Base-by-base conservation (phyloP, 1,139 yeast species). In the Suhomyces maxii region DNA sequence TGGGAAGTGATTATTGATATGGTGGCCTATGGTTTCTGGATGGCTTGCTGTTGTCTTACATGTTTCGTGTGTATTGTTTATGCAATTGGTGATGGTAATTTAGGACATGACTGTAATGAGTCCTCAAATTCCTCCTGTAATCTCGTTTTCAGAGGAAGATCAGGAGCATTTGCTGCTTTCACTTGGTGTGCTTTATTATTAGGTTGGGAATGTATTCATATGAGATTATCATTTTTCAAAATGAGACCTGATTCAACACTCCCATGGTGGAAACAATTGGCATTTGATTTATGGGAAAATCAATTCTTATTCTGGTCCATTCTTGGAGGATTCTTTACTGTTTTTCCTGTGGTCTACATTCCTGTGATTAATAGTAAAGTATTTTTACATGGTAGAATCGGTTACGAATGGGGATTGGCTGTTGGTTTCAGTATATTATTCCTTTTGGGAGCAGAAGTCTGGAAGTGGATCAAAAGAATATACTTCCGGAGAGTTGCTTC, bases 181-280 rank as follows among this genome's bases (percentile, higher is more conserved):
- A 89, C 97, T 1, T 90, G 97, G 96, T 82, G 95, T 69, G 86
- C 95, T 4, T 77, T 90, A 51, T 67, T 90, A 28, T 73, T 89
- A 47, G 96, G 96, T 2, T 89, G 96, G 96, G 96, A 89, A 67
- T 90, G 91, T 59, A 77, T 89, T 49, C 95, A 89, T 62, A 75
- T 86, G 65, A 73, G 84, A 50, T 76, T 84, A 55, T 88, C 96
- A 0, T 73, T 89, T 53, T 88, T 89, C 66, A 69, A 74, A 44
- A 85, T 87, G 90, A 79, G 84, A 53, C 89, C 87, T 36, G 89
- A 83, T 38, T 69, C 85, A 6, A 82, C 79, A 43, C 73, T 76
- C 33, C 79, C 84, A 14, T 79, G 80, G 71, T 82, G 80, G 54
- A 84, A 80, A 60, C 76, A 71, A 53, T 64, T 72, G 31, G 79